Evolutionary conservation across 176 grass and related monocot genomes (phyloP), one percentile per base, ranked within the genome.

Genomic region (Aechmea fasciata): DNA sequence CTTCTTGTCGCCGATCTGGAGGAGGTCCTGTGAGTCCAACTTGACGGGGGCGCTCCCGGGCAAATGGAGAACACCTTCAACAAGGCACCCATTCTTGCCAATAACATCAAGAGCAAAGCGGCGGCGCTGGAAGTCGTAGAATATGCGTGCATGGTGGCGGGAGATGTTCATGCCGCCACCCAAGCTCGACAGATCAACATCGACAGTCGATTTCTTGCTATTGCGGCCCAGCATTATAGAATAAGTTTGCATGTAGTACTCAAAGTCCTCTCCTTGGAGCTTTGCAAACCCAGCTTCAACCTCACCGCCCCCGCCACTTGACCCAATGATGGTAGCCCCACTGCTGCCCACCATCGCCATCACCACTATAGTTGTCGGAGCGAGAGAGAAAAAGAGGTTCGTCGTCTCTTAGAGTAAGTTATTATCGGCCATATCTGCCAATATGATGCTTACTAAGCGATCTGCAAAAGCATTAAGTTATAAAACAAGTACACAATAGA

Each of bases 211-310:
- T 28, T 92, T 90, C 82, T 93, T 90, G 74, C 87, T 89, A 84
- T 87, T 83, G 51, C 89, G 94, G 2, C 94, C 94, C 77, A 99
- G 68, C 77, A 99, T 85, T 75, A 99, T 92, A 0, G 94, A 99
- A 54, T 99, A 99, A 10, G 89, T 90, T 52, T 99, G 94, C 94
- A 99, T 99, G 80, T 87, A 99, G 69, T 90, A 93, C 75, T 90
- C 94, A 20, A 99, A 99, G 72, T 93, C 94, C 67, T 99, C 94
- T 0, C 89, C 94, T 69, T 93, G 94, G 23, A 99, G 86, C 81
- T 99, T 99, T 0, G 94, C 94, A 66, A 99, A 99, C 22, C 86
- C 94, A 9, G 85, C 86, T 63, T 85, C 84, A 72, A 95, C 75
- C 18, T 90, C 83, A 1, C 78, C 73, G 2, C 79, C 20, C 7